Base-by-base conservation (phyloP, 306 rosid species). In the Prosopis cineraria region DNA sequence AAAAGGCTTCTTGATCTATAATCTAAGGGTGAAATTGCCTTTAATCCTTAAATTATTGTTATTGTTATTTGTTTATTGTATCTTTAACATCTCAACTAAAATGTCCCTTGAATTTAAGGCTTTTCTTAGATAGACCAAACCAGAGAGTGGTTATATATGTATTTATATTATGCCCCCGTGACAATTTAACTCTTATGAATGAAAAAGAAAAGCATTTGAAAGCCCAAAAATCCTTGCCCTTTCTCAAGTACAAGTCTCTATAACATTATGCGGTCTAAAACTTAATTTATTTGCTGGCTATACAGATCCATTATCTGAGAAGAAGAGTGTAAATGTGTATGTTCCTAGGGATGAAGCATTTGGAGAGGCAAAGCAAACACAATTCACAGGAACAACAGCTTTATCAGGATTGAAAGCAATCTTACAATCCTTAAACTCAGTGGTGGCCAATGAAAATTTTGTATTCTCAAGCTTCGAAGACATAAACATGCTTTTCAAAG, bases 281-380 rank as follows among this genome's bases (percentile, higher is more conserved):
- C 7, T 59, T 36, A n/a, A 37, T n/a, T 13, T 59, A 37, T n/a
- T 13, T 59, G 20, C 13, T 59, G 37, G 66, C 66, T 29, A 59
- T 59, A 48, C 60, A 89, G 93, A 89, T 62, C 84, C 89, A 14
- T 39, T 27, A 0, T 87, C 86, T 27, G 93, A 89, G 78, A 47
- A 24, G 64, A 77, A 5, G 12, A 45, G 40, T 44, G 22, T 1
- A 6, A 75, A 19, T 27, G 36, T 83, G 55, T 89, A 89, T 44
- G 93, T 89, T 43, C 93, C 93, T 1, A 78, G 93, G 1, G 93
- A 89, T 1, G 93, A 89, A 52, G 81, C 80, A 33, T 89, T 89
- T 64, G 73, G 79, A 22, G 87, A 89, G 48, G 74, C 31, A 75
- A 89, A 89, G 70, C 72, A 86, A 67, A 77, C 36, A 29, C 85